phyloP scores from a whole-genome alignment of 163 green algal genomes.

The Scenedesmus sp. region DNA sequence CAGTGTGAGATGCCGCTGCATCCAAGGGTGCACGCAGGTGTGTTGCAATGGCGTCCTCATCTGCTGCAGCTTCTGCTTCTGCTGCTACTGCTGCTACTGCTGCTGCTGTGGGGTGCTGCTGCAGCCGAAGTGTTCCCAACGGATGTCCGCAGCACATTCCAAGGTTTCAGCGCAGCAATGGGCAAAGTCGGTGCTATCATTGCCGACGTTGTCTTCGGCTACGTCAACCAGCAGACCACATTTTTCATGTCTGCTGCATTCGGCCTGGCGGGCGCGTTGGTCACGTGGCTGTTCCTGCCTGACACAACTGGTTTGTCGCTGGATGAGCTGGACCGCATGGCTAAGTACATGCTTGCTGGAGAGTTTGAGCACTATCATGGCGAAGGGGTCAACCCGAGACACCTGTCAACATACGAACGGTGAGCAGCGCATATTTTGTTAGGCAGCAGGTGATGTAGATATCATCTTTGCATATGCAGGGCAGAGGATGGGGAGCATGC shows the following conservation, averaged over 20 bases:
- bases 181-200: slow-evolving; percentile 54
- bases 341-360: slow-evolving; percentile 52
- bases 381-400: slow-evolving; percentile 57
- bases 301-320: slow-evolving; percentile 61
- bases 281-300: slow-evolving; percentile 57
- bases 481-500: no score
- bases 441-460: no score
- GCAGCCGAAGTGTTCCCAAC: slow-evolving; percentile 52
- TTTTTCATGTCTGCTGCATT: slow-evolving; percentile 45
- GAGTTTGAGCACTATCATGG: slow-evolving; percentile 62
- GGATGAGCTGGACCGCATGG: slow-evolving; percentile 56
- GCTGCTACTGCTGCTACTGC: background rate
- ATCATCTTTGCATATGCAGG: no score
- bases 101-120: background rate
- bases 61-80: background rate
- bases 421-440: background rate
- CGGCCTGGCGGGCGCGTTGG: slow-evolving; percentile 16
- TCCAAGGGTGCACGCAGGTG: no score
- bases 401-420: slow-evolving; percentile 57
- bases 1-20: no score
- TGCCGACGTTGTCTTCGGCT: slow-evolving; percentile 42
- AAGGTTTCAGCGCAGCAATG: slow-evolving; percentile 45
- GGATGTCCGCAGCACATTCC: slow-evolving; percentile 49
- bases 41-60: no score
- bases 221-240: slow-evolving; percentile 10